Base-by-base conservation (phyloP, 2,329 filamentous ascomycete genomes). In the Fusarium scirpi region DNA sequence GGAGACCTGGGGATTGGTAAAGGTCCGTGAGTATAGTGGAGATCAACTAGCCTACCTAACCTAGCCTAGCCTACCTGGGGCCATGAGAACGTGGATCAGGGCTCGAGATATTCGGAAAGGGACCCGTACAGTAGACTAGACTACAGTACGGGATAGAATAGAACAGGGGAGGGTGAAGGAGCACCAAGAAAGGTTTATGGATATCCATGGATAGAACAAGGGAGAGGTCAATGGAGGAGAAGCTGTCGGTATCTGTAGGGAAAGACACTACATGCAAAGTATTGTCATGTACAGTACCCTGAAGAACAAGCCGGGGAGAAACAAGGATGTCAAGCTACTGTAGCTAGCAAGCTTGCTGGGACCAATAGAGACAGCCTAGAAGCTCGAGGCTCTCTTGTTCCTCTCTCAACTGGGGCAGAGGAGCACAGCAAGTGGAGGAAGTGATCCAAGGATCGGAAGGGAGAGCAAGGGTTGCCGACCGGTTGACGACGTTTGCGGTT, bases 401-500 rank as follows among this genome's bases (percentile, higher is more conserved):
- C 46, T 55, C 22, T 54, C 13, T 25, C 22, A 11, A 46, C n/a
- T 49, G 16, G 44, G 59, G 34, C 44, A 51, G 53, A 58, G 29
- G n/a, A 52, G 38, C 24, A 60, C 30, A 64, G 62, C 44, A 60
- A 70, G 67, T 70, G 67, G 67, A 70, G 67, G 64, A 64, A 29
- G 46, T 43, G 62, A 58, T 41, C 45, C 65, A 67, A 53, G 67
- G 57, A 53, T 67, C 40, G 40, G 40, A 41, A 48, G 56, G 46
- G 52, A 58, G 41, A 38, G 15, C 67, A 63, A 57, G 71, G 72
- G 67, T 56, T 51, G 58, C 71, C 38, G 24, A 64, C 32, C 72
- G 67, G 72, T 53, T 51, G 63, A 71, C 54, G 62, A 73, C 69
- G 71, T 58, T 74, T 74, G 34, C 29, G 67, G 72, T 55, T 73